Conservation (phyloP, 495 filamentous ascomycete genomes). For the Massariosphaeria phaeospora region DNA sequence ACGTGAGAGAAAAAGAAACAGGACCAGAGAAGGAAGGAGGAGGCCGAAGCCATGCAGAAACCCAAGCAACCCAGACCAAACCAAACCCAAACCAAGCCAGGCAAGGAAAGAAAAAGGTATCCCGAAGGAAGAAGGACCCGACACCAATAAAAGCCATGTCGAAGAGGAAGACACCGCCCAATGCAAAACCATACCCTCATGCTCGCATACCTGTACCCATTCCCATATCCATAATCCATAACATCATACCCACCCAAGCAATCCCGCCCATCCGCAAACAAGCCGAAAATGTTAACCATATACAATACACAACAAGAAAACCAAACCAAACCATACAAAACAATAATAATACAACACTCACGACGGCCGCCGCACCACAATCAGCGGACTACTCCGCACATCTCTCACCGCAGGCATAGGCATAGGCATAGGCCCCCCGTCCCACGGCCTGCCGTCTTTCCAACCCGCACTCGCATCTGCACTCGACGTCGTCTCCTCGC, state of each 20-base stretch:
- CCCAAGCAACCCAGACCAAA: too few species aligned
- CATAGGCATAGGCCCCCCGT: constrained; percentile 1
- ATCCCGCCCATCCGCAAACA: neutral
- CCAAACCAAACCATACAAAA: neutral
- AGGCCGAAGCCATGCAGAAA: too few species aligned
- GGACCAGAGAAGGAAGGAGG: too few species aligned
- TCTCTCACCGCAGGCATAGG: constrained; percentile 2
- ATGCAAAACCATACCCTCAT: constrained; percentile 1
- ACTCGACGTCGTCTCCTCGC: constrained; percentile 4
- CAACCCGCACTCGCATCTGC: neutral
- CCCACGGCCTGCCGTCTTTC: neutral
- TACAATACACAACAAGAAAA: constrained; percentile 4
- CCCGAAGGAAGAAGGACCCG: neutral
- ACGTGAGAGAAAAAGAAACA: too few species aligned
- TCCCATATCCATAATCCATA: neutral
- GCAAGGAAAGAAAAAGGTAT: too few species aligned
- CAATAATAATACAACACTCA: neutral
- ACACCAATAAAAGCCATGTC: too few species aligned
- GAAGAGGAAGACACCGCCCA: neutral
- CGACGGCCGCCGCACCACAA: constrained; percentile 1
- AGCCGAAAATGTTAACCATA: neutral
- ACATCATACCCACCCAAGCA: too few species aligned
- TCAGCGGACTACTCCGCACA: constrained; percentile 20
- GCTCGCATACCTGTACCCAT: too few species aligned
- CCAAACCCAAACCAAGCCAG: too few species aligned